phyloP scores from a whole-genome alignment of 345 rosid genomes.

The Kandelia obovata region DNA sequence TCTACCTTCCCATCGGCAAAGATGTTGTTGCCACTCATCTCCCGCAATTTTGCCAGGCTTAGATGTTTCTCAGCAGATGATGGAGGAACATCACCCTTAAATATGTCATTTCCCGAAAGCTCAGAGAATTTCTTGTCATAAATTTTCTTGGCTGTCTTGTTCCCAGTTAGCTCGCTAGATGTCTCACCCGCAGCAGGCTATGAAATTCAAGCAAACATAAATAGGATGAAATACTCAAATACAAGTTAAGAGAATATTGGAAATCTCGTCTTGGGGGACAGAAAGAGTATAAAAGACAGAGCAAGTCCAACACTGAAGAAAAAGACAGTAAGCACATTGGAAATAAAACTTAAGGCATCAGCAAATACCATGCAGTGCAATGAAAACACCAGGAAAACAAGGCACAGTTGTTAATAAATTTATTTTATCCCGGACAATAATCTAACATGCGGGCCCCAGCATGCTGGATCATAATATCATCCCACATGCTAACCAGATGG shows the following conservation, averaged over 20 bases:
- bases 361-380: neutral
- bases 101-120: constrained; percentile 81
- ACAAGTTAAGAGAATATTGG: neutral
- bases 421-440: neutral
- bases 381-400: neutral
- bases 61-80: constrained; percentile 58
- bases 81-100: constrained; percentile 63
- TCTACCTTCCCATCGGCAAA: constrained; percentile 88
- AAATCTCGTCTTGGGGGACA: neutral
- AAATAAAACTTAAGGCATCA: neutral
- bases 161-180: constrained; percentile 34
- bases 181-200: constrained; percentile 50
- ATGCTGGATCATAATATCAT: neutral
- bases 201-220: constrained; percentile 10
- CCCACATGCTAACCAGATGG: neutral
- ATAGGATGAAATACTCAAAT: neutral
- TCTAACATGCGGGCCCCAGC: too few relatives aligned
- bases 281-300: too few relatives aligned
- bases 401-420: neutral
- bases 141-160: constrained; percentile 89
- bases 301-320: neutral
- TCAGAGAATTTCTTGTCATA: constrained; percentile 66
- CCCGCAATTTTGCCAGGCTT: constrained; percentile 68
- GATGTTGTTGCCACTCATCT: constrained; percentile 81
- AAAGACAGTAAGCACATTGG: neutral